Percentiles rank a stretch among this genome's conserved stretches.
Evolutionary conservation across 345 rosid species (phyloP).

Genomic region (Sonneratia caseolaris): DNA sequence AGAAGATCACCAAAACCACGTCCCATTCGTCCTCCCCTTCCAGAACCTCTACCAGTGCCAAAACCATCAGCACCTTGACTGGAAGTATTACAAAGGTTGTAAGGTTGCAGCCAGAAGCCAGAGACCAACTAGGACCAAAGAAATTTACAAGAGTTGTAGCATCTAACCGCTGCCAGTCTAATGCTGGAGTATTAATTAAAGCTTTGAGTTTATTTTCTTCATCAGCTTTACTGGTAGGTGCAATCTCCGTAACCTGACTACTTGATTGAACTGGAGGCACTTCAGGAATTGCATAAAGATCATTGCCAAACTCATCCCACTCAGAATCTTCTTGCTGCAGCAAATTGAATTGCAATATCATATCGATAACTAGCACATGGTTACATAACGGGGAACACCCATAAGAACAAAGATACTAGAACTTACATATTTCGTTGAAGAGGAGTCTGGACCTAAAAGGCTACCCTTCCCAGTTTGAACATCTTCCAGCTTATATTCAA

Average conservation of each 20-base stretch:
- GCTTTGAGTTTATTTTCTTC: slow-evolving; percentile 95
- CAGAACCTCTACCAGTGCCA: slow-evolving; percentile 91
- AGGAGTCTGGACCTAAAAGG: slow-evolving; percentile 37
- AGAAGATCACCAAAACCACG: slow-evolving; percentile 26
- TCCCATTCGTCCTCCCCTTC: slow-evolving; percentile 91
- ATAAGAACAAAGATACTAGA: background rate
- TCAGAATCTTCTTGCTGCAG: slow-evolving; percentile 67
- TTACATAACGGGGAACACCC: background rate
- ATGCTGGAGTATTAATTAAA: slow-evolving; percentile 82
- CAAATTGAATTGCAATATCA: slow-evolving; percentile 7
- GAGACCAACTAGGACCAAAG: slow-evolving; percentile 8
- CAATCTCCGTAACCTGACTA: slow-evolving; percentile 38
- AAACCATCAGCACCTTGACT: slow-evolving; percentile 84
- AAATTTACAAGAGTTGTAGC: background rate
- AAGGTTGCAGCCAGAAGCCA: background rate
- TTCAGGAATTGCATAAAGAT: slow-evolving; percentile 82
- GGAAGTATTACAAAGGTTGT: slow-evolving; percentile 13
- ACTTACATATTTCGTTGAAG: slow-evolving; percentile 61
- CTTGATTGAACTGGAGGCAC: slow-evolving; percentile 39
- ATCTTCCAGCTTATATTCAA: slow-evolving; percentile 40
- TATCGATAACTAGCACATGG: background rate
- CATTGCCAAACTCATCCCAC: slow-evolving; percentile 97
- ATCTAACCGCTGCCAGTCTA: slow-evolving; percentile 98
- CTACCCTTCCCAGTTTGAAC: slow-evolving; percentile 38
- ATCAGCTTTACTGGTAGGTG: slow-evolving; percentile 64